Percentiles rank a stretch among this genome's conserved stretches.
phyloP scores from a whole-genome alignment of 2,329 filamentous ascomycete genomes.

The Neopestalotiopsis sp. region DNA sequence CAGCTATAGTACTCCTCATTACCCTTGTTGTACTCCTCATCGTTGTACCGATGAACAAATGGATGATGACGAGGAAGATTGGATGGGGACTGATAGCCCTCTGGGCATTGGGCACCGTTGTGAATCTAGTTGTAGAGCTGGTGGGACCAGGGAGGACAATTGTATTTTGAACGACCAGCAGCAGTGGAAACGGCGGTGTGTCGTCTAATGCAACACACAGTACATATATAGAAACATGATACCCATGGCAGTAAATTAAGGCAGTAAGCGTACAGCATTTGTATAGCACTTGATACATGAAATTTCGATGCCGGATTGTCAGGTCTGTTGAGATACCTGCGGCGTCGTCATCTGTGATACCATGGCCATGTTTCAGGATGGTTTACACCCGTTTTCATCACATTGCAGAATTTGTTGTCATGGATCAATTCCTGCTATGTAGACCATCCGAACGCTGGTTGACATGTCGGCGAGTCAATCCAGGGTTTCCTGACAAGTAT shows the following conservation, averaged over 20 bases:
- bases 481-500: too few species aligned
- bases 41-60: conserved; percentile 82
- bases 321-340: neutral
- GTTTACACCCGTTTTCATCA: neutral
- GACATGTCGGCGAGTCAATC: too few species aligned
- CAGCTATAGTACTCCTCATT: conserved; percentile 79
- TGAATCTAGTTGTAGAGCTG: conserved; percentile 83
- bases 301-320: neutral
- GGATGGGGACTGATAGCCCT: conserved; percentile 80
- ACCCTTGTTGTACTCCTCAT: conserved; percentile 82
- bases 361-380: neutral
- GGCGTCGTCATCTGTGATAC: neutral
- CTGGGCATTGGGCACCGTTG: conserved; percentile 80
- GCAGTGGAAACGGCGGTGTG: neutral
- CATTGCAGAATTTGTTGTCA: neutral
- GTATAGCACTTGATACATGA: neutral
- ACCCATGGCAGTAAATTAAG: neutral
- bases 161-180: neutral
- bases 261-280: neutral
- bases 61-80: conserved; percentile 83
- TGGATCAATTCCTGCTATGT: neutral
- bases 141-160: conserved; percentile 45
- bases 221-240: neutral
- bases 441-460: neutral
- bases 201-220: neutral